Base-by-base conservation (phyloP, 805 yeast genomes). In the Blastobotrys attinorum region DNA sequence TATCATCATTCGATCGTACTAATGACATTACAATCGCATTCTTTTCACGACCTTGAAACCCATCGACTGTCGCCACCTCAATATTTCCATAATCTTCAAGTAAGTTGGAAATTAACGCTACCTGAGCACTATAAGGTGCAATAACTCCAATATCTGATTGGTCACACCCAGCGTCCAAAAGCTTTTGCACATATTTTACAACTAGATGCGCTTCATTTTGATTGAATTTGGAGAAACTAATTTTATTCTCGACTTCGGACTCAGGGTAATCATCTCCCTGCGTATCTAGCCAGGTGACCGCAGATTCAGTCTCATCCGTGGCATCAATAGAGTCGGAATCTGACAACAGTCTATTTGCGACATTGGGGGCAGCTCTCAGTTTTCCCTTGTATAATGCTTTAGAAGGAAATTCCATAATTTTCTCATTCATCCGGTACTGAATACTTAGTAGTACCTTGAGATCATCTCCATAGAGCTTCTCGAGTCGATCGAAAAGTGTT, bases 31-130 rank as follows among this genome's bases (percentile, higher is more conserved):
- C 71, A 4, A 90, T 87, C 0, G 79, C 81, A 54, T 89, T 94
- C 60, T 90, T 92, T 58, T 90, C 98, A 48, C 97, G 69, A 1
- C 98, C 98, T 66, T 90, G 98, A 56, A 90, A 92, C 1, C 97
- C 97, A 64, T 90, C 98, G 3, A 90, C 90, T 0, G 97, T 86
- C 3, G 95, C 77, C 0, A 89, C 75, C 57, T 90, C 97, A 4
- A 90, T 65, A 2, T 48, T 57, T 0, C 73, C 70, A 39, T 64
- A 65, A 3, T 52, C 49, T 25, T 68, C 65, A 1, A 83, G 49
- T 8, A 68, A 43, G 34, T 64, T 67, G 49, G 78, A 77, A 23
- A 90, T 52, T 11, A 74, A 56, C 0, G 81, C 60, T 0, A 88
- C 95, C 58, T 90, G 98, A 0, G 95, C 95, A 55, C 75, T 80